Percentiles rank a stretch among this genome's conserved stretches.
Conservation (phyloP, 2,329 filamentous ascomycete genomes). For the Fusarium anthophilum region DNA sequence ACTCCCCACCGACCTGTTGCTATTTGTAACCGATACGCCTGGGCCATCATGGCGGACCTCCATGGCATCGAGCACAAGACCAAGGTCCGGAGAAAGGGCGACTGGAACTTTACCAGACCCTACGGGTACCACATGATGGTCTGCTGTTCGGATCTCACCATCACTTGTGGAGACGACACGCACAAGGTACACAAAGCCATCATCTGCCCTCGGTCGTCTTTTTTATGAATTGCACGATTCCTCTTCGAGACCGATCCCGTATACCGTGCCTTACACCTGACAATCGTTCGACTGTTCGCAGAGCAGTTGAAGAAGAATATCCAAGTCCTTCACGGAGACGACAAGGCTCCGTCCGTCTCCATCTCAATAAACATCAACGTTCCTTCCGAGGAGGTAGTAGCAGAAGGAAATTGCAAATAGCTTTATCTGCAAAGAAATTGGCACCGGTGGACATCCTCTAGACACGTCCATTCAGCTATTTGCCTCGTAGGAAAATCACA, state of each 20-base stretch:
- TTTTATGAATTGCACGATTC: slow-evolving; percentile 41
- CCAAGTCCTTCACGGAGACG: slow-evolving; percentile 50
- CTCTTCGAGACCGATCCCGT: slow-evolving; percentile 55
- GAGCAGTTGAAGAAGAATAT: slow-evolving; percentile 62
- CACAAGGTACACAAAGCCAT: background rate
- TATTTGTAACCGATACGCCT: background rate
- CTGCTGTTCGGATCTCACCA: rapidly evolving
- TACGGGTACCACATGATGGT: background rate
- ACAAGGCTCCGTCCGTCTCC: slow-evolving; percentile 42
- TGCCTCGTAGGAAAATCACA: too few relatives aligned
- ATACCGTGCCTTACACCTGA: slow-evolving; percentile 62
- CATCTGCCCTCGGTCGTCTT: background rate
- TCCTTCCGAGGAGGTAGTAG: background rate
- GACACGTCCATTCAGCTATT: too few relatives aligned
- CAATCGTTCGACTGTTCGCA: slow-evolving; percentile 65
- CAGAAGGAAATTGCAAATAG: background rate
- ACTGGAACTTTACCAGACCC: background rate
- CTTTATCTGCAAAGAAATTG: too few relatives aligned
- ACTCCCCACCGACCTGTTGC: background rate
- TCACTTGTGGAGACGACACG: background rate
- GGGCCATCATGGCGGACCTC: too few relatives aligned
- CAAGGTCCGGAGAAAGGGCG: background rate
- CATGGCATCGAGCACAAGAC: background rate
- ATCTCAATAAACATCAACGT: background rate
- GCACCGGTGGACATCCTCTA: too few relatives aligned